A percentile compares a stretch with the other conserved stretches of the same genome.
phyloP scores from a whole-genome alignment of 2,329 filamentous ascomycete species.

The Scolecobasidium constrictum region DNA sequence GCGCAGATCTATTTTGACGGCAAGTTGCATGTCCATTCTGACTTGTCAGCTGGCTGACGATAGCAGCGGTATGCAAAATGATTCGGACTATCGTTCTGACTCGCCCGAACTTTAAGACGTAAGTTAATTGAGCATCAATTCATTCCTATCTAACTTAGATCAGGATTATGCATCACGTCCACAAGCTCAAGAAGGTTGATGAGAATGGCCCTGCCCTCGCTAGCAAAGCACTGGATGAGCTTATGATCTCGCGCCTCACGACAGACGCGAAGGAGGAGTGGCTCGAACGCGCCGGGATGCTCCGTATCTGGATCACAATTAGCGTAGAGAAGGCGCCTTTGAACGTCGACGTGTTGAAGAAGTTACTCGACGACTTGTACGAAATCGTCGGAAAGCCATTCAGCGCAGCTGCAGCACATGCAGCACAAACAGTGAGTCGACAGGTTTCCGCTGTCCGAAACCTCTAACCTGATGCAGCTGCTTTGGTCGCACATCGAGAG shows the following conservation, averaged over 20 bases:
- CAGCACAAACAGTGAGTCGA: slow-evolving; percentile 51
- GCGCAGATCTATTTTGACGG: slow-evolving; percentile 29
- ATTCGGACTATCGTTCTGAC: slow-evolving; percentile 49
- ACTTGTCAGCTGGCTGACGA: slow-evolving; percentile 11
- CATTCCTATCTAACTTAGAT: slow-evolving; percentile 9
- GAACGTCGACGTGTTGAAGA: slow-evolving; percentile 22
- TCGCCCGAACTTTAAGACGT: slow-evolving; percentile 52
- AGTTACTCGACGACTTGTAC: slow-evolving; percentile 30
- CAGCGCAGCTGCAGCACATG: slow-evolving; percentile 50
- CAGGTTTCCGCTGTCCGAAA: background rate
- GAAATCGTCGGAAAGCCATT: slow-evolving; percentile 38
- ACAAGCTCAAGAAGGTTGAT: slow-evolving; percentile 46
- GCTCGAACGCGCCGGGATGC: slow-evolving; percentile 60
- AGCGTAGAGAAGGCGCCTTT: slow-evolving; percentile 25
- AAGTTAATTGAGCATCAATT: slow-evolving; percentile 13
- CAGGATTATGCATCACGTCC: slow-evolving; percentile 54
- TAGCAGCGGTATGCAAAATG: slow-evolving; percentile 48
- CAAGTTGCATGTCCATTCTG: slow-evolving; percentile 18
- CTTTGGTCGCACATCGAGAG: slow-evolving; percentile 72
- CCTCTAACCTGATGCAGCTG: slow-evolving; percentile 39
- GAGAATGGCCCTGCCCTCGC: slow-evolving; percentile 27
- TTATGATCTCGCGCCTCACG: slow-evolving; percentile 50
- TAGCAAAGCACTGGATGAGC: slow-evolving; percentile 45
- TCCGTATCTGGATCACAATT: slow-evolving; percentile 55
- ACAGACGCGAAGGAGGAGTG: slow-evolving; percentile 41